A percentile compares a stretch with the other conserved stretches of the same genome.
These are phyloP conservation scores for Gypsophila paniculata DNA, from an alignment of 179 eudicot species.

Conservation along the genomic window DNA sequence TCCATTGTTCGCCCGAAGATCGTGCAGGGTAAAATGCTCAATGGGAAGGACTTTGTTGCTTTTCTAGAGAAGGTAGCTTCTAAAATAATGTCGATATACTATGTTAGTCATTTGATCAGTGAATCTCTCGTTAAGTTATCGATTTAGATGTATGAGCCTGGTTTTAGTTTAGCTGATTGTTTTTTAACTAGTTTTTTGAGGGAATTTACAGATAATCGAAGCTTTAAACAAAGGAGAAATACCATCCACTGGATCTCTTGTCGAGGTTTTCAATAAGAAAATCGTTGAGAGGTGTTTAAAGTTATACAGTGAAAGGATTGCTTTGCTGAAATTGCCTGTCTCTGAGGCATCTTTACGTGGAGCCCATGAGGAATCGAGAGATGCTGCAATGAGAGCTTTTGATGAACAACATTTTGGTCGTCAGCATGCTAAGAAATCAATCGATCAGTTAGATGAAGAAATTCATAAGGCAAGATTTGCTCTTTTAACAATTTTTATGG, in stretches of 20 bases:
- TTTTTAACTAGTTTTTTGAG: not conserved
- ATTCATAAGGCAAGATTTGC: conserved; percentile 61
- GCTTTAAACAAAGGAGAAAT: conserved; percentile 99
- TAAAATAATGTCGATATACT: conserved; percentile 8
- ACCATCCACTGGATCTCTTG: conserved; percentile 95
- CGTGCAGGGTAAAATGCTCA: conserved; percentile 79
- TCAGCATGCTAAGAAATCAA: conserved; percentile 87
- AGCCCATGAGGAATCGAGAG: conserved; percentile 59
- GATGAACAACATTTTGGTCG: conserved; percentile 94
- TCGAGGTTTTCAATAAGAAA: conserved; percentile 91
- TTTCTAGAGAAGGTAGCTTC: conserved; percentile 76
- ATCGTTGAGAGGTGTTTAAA: conserved; percentile 80
- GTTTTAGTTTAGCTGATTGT: not conserved
- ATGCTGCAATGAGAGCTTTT: conserved; percentile 56
- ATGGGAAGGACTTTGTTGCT: conserved; percentile 86
- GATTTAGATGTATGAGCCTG: not conserved
- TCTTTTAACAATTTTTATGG: not conserved
- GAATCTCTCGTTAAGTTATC: not conserved
- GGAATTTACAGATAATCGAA: conserved; percentile 73
- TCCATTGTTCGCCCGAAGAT: conserved; percentile 74
- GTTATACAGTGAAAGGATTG: conserved; percentile 62
- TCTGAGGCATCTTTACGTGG: conserved; percentile 45
- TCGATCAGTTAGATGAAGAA: conserved; percentile 68
- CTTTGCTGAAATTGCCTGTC: conserved; percentile 51
- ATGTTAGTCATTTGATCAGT: not conserved